Percentiles rank a stretch among this genome's conserved stretches.
Conservation (phyloP, 805 yeast genomes). For the Cyberlindnera mycetangii region DNA sequence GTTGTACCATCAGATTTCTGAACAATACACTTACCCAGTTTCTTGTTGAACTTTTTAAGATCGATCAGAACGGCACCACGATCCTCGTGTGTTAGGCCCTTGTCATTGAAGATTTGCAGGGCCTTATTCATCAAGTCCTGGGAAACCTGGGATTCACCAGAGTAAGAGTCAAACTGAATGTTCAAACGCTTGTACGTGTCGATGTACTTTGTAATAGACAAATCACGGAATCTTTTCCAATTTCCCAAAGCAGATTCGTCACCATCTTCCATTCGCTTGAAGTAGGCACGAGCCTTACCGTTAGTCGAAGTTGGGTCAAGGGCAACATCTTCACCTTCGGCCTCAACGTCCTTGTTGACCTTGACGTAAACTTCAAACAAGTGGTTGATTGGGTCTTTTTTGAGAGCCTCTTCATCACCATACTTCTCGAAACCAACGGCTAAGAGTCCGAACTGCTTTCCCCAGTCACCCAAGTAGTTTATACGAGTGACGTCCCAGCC, state of each 20-base stretch:
- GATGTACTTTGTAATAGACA: constrained; percentile 82
- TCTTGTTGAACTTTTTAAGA: constrained; percentile 79
- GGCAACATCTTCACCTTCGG: constrained; percentile 47
- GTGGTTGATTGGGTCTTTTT: constrained; percentile 85
- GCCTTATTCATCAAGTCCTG: constrained; percentile 68
- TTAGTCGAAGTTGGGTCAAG: constrained; percentile 52
- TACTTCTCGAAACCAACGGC: constrained; percentile 90
- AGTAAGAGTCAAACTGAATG: constrained; percentile 81
- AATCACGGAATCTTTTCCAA: constrained; percentile 89
- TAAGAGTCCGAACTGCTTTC: constrained; percentile 94
- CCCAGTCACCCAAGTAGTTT: constrained; percentile 99
- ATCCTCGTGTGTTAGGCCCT: constrained; percentile 75
- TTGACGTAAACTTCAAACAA: constrained; percentile 91
- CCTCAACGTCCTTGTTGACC: constrained; percentile 71
- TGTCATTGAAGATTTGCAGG: constrained; percentile 57
- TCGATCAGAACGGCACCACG: constrained; percentile 90
- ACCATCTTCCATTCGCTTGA: constrained; percentile 91
- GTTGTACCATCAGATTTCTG: constrained; percentile 96
- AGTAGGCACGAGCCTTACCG: constrained; percentile 81
- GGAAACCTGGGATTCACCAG: constrained; percentile 95
- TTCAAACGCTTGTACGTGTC: constrained; percentile 89
- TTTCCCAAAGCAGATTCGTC: constrained; percentile 72
- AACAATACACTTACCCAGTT: constrained; percentile 88
- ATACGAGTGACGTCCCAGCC: constrained; percentile 93
- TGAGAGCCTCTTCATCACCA: constrained; percentile 73